Evolutionary conservation across 768 basidiomycete genomes (phyloP).

Genomic region (Saitozyma podzolica): DNA sequence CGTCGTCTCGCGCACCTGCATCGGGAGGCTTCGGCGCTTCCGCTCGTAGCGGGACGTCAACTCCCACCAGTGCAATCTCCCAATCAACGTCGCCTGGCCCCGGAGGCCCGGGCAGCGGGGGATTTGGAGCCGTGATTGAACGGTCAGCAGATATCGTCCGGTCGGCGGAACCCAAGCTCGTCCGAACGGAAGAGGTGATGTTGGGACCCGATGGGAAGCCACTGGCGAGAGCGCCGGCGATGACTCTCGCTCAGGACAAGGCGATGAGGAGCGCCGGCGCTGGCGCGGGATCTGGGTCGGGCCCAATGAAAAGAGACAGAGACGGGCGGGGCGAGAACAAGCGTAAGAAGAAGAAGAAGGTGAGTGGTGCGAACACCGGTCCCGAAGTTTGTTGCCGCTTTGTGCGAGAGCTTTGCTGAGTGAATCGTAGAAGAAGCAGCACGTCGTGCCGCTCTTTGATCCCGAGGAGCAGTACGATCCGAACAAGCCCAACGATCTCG

Average conservation of each 20-base stretch:
- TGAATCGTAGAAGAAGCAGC: conserved; percentile 19
- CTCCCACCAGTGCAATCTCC: conserved; percentile 1
- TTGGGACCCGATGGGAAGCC: conserved; percentile 43
- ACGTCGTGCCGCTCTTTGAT: conserved; percentile 39
- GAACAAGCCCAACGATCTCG: conserved; percentile 49
- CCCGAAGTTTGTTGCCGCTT: not conserved
- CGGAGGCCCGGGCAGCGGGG: not conserved
- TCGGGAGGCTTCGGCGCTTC: conserved; percentile 1
- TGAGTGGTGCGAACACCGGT: not conserved
- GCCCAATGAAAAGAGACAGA: conserved; percentile 20
- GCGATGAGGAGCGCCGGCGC: conserved; percentile 11
- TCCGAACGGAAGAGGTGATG: conserved; percentile 19
- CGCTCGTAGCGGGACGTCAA: conserved; percentile 6
- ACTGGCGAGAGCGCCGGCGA: conserved; percentile 46
- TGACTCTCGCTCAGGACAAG: conserved; percentile 35
- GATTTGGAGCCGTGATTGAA: not conserved
- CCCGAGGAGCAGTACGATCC: conserved; percentile 52
- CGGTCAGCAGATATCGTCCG: conserved; percentile 16
- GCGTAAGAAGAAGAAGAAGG: conserved; percentile 49
- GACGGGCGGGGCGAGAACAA: conserved; percentile 14
- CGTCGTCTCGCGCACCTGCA: conserved; percentile 15
- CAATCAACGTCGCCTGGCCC: conserved; percentile 6
- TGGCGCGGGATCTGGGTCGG: conserved; percentile 5
- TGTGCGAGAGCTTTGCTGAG: conserved; percentile 3
- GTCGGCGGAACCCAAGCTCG: conserved; percentile 8